Evolutionary conservation across 1,139 yeast species (phyloP).

Genomic region (Saccharomyces uvarum): DNA sequence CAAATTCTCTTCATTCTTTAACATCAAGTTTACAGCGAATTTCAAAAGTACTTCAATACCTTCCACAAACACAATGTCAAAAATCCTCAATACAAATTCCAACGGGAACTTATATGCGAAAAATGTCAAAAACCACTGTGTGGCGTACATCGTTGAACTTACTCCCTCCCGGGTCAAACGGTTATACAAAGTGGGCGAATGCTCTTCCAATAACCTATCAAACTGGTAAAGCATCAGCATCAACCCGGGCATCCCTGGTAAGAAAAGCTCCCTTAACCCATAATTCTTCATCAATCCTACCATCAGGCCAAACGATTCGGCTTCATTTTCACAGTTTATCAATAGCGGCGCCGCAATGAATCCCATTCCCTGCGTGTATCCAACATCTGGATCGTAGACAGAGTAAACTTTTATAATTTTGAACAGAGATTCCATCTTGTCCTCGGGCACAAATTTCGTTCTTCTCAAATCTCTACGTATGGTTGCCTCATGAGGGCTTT

Average conservation of each 20-base stretch:
- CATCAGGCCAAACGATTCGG: constrained; percentile 77
- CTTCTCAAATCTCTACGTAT: constrained; percentile 77
- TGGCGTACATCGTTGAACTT: constrained; percentile 86
- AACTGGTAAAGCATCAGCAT: constrained; percentile 80
- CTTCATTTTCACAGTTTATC: constrained; percentile 63
- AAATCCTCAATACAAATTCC: constrained; percentile 76
- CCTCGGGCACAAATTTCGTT: constrained; percentile 68
- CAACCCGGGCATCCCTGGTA: constrained; percentile 91
- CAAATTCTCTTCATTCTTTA: constrained; percentile 55
- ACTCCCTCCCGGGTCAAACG: constrained; percentile 82
- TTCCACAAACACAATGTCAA: constrained; percentile 84
- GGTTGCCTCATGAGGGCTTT: constrained; percentile 64
- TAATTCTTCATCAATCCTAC: constrained; percentile 81
- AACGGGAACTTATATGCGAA: constrained; percentile 86
- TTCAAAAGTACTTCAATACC: constrained; percentile 81
- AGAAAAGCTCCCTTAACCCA: constrained; percentile 62
- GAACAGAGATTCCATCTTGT: constrained; percentile 53
- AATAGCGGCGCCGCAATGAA: constrained; percentile 80
- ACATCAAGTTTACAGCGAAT: constrained; percentile 78
- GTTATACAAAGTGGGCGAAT: constrained; percentile 33
- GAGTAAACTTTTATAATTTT: constrained; percentile 79
- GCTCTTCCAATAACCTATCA: constrained; percentile 64
- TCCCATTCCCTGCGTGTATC: constrained; percentile 97
- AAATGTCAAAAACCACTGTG: constrained; percentile 91
- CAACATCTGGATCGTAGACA: constrained; percentile 83